phyloP scores from a whole-genome alignment of 2,329 filamentous ascomycete genomes.

The Arthrinium phaeospermum region DNA sequence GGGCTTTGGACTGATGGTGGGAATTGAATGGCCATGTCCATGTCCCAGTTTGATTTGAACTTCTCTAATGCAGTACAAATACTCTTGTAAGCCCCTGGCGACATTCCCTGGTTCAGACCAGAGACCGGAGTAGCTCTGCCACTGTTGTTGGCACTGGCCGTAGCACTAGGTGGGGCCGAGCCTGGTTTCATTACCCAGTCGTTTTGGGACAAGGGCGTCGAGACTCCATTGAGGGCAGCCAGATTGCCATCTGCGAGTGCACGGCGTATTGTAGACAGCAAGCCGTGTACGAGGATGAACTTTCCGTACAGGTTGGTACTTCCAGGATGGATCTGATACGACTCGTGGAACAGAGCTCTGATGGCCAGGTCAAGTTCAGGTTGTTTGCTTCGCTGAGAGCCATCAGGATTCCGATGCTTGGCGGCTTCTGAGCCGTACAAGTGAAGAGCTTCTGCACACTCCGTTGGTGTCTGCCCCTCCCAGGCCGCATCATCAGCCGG shows the following conservation, averaged over 20 bases:
- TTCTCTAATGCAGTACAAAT: slow-evolving; percentile 67
- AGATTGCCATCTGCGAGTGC: slow-evolving; percentile 49
- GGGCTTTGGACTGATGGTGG: slow-evolving; percentile 58
- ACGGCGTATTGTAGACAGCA: slow-evolving; percentile 65
- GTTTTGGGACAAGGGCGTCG: slow-evolving; percentile 62
- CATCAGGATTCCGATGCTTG: slow-evolving; percentile 61
- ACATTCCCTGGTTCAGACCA: slow-evolving; percentile 41
- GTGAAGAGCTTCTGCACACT: slow-evolving; percentile 70
- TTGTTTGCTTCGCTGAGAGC: slow-evolving; percentile 68
- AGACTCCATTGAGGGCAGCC: slow-evolving; percentile 45
- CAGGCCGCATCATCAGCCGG: slow-evolving; percentile 76
- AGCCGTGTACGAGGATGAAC: slow-evolving; percentile 73
- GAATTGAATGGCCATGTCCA: slow-evolving; percentile 72
- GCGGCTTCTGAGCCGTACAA: slow-evolving; percentile 64
- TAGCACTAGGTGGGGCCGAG: slow-evolving; percentile 47
- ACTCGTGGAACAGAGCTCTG: slow-evolving; percentile 63
- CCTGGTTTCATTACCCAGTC: slow-evolving; percentile 59
- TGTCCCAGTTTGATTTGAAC: slow-evolving; percentile 76
- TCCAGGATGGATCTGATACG: slow-evolving; percentile 64
- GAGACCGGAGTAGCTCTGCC: slow-evolving; percentile 54
- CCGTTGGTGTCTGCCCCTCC: slow-evolving; percentile 65
- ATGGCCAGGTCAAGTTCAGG: slow-evolving; percentile 67
- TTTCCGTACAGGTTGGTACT: slow-evolving; percentile 76
- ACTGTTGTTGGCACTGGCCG: slow-evolving; percentile 51
- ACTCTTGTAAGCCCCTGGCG: slow-evolving; percentile 53